Base-by-base conservation (phyloP, 2,329 filamentous ascomycete genomes). In the Fusarium acutatum region DNA sequence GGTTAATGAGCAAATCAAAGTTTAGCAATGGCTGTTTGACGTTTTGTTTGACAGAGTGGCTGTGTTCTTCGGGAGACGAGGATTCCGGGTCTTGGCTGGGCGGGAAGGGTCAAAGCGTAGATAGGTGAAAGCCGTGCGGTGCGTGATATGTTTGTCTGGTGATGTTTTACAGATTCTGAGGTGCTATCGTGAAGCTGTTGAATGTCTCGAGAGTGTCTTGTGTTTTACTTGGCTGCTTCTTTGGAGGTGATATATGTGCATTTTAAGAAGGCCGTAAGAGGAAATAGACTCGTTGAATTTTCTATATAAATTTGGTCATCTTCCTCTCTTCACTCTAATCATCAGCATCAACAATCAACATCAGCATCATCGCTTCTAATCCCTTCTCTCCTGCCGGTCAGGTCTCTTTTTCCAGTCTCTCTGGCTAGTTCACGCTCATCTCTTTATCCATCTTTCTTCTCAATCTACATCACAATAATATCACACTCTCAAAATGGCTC, bases 31-130 rank as follows among this genome's bases (percentile, higher is more conserved):
- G 17, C 44, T 15, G 52, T 67, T 60, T 52, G 34, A 32, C 18
- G 43, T 67, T 67, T 67, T 43, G 64, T 67, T 67, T 52, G n/a
- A 67, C 20, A 26, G 26, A 26, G 62, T 30, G 64, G 64, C 64
- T 67, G 63, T 67, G 64, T 35, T 40, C 15, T 22, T 43, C 64
- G 64, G 64, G 26, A 67, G 37, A 61, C 44, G 44, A 37, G 38
- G 34, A 52, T 67, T 61, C 64, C 64, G 64, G 38, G 64, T 35
- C 63, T 66, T 66, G 60, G 62, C 44, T 17, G 15, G 4, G 44
- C 52, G 8, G 18, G 2, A 7, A 50, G 5, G 35, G 62, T 87
- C 76, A 81, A 81, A 53, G 90, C 60, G 60, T 65, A n/a, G 7
- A 26, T 37, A n/a, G 7, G 32, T 37, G 37, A 65, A 47, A 44